Conservation (phyloP, 2,329 filamentous ascomycete species). For the Xylariaceae sp. region DNA sequence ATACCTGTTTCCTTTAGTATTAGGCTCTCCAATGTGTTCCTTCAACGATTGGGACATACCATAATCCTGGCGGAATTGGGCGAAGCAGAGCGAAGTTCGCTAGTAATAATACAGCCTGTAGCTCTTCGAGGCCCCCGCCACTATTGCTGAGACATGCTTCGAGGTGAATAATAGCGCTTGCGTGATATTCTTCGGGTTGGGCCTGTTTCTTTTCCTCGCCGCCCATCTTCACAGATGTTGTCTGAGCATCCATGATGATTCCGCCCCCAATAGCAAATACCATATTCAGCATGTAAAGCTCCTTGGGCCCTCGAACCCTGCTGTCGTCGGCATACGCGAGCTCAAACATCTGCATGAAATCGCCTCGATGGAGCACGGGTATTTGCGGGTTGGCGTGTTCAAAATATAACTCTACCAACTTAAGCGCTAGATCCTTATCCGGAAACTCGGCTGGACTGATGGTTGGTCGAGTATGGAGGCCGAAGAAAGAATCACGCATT, state of each 20-base stretch:
- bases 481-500: conserved; percentile 96
- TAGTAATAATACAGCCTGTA: conserved; percentile 89
- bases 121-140: conserved; percentile 86
- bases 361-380: conserved; percentile 83
- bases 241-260: conserved; percentile 74
- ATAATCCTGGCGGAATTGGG: conserved; percentile 89
- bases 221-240: conserved; percentile 43
- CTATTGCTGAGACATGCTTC: conserved; percentile 84
- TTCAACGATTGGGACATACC: conserved; percentile 51
- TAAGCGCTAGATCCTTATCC: conserved; percentile 70
- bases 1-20: conserved; percentile 57
- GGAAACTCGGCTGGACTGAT: conserved; percentile 88
- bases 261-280: conserved; percentile 95
- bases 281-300: conserved; percentile 95
- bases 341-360: conserved; percentile 89
- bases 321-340: conserved; percentile 73
- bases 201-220: conserved; percentile 50
- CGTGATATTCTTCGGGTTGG: conserved; percentile 94
- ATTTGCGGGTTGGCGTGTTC: conserved; percentile 97
- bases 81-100: conserved; percentile 89
- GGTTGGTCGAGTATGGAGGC: conserved; percentile 86
- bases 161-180: conserved; percentile 88
- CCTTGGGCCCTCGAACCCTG: conserved; percentile 70
- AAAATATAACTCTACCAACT: conserved; percentile 83
- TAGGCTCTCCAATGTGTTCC: background rate